Evolutionary conservation across 1,284 basidiomycete genomes (phyloP).

Genomic region (Papiliotrema laurentii): DNA sequence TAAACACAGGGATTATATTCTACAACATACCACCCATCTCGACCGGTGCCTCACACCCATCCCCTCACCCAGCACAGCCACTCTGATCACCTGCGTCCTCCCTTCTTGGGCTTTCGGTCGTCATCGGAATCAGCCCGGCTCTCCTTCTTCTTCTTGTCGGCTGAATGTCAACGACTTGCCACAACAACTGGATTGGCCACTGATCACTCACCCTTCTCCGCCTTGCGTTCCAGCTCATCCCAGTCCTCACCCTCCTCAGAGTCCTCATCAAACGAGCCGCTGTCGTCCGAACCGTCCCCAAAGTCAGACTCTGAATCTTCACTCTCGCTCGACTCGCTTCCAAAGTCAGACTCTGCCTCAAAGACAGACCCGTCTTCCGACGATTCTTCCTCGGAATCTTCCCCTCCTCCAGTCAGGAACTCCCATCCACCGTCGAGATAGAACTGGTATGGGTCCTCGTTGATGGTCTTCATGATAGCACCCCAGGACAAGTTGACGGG

Average conservation of each 20-base stretch:
- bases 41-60: too few species aligned
- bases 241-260: conserved; percentile 73
- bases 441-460: conserved; percentile 92
- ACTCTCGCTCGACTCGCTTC: conserved; percentile 20
- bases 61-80: too few species aligned
- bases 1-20: too few species aligned
- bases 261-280: conserved; percentile 32
- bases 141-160: conserved; percentile 4
- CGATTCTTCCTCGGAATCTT: conserved; percentile 63
- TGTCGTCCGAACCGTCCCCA: conserved; percentile 62
- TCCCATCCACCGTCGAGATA: conserved; percentile 94
- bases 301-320: conserved; percentile 51
- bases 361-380: conserved; percentile 77
- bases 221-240: conserved; percentile 90
- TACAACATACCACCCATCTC: too few species aligned
- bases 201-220: conserved; percentile 63
- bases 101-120: conserved; percentile 4
- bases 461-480: conserved; percentile 95
- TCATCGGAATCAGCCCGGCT: conserved; percentile 1
- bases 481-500: conserved; percentile 98
- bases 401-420: conserved; percentile 72
- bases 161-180: neutral
- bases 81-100: conserved; percentile 1
- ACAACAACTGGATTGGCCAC: neutral
- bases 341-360: conserved; percentile 48